Percentiles rank a stretch among this genome's conserved stretches.
Evolutionary conservation across 306 rosid species (phyloP).

Genomic region (Lathyrus sativus): DNA sequence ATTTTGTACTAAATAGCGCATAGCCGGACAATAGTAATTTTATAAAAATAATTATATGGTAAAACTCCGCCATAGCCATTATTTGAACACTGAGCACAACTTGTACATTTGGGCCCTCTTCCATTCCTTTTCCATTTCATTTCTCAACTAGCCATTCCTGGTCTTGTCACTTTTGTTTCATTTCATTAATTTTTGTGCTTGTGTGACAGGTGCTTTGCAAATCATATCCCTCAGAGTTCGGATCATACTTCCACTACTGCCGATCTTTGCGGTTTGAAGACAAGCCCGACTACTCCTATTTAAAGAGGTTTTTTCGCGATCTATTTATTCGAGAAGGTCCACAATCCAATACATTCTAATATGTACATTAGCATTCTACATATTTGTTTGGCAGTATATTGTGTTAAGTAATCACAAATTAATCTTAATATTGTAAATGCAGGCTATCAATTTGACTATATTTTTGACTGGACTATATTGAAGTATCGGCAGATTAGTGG

Average conservation of each 20-base stretch:
- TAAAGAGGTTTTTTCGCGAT: slow-evolving; percentile 94
- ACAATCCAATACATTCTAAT: slow-evolving; percentile 10
- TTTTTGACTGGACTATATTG: slow-evolving; percentile 88
- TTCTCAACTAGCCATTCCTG: not conserved
- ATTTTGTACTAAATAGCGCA: no score
- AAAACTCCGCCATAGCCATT: no score
- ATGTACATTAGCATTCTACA: slow-evolving; percentile 8
- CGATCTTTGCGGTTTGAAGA: slow-evolving; percentile 94
- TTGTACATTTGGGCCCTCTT: no score
- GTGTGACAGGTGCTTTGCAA: slow-evolving; percentile 82
- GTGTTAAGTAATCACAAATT: slow-evolving; percentile 16
- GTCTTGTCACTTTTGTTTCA: slow-evolving; percentile 16
- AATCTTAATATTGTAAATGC: slow-evolving; percentile 43
- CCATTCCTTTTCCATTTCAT: no score
- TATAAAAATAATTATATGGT: no score
- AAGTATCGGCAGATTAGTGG: slow-evolving; percentile 81
- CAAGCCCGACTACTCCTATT: slow-evolving; percentile 97
- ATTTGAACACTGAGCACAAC: no score
- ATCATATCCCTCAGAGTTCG: slow-evolving; percentile 89
- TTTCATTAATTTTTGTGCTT: slow-evolving; percentile 40
- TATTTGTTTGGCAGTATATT: slow-evolving; percentile 31
- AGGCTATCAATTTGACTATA: slow-evolving; percentile 92
- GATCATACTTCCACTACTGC: slow-evolving; percentile 92
- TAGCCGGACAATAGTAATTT: no score
- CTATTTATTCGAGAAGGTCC: slow-evolving; percentile 93